Evolutionary conservation across 768 basidiomycete species (phyloP).

Genomic region (Albatrellus ellisii): DNA sequence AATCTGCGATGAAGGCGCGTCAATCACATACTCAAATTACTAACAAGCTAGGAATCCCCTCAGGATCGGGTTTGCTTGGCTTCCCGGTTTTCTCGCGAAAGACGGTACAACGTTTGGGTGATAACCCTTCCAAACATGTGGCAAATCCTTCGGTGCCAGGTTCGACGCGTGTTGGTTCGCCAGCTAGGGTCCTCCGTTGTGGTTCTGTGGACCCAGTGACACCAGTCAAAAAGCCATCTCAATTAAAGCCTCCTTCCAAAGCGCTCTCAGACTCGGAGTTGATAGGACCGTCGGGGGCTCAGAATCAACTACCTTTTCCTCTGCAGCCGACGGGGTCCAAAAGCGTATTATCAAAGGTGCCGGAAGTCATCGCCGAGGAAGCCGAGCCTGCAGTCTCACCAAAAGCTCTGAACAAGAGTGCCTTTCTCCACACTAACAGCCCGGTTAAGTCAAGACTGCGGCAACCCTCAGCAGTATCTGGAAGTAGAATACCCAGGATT

Average conservation of each 20-base stretch:
- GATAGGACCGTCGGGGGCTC: conserved; percentile 4
- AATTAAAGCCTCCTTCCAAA: conserved; percentile 3
- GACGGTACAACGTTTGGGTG: conserved; percentile 1
- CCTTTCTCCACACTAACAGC: conserved; percentile 2
- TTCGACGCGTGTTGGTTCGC: background rate
- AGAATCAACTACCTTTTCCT: conserved; percentile 4
- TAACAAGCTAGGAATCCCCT: too few relatives aligned
- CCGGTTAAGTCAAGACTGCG: conserved; percentile 14
- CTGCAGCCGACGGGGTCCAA: background rate
- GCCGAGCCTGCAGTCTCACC: background rate
- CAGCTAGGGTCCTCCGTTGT: conserved; percentile 5
- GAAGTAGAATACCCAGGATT: conserved; percentile 23
- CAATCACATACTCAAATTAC: too few relatives aligned
- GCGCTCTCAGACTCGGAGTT: conserved; percentile 12
- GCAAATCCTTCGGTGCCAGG: background rate
- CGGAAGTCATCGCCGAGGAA: conserved; percentile 10
- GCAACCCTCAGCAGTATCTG: conserved; percentile 18
- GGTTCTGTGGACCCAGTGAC: conserved; percentile 12
- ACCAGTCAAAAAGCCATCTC: background rate
- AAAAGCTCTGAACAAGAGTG: conserved; percentile 5
- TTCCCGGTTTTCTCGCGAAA: conserved; percentile 10
- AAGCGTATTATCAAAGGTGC: conserved; percentile 2
- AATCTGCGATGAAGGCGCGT: conserved; percentile 4
- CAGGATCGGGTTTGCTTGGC: conserved; percentile 9
- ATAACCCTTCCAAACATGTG: conserved; percentile 8